Percentiles rank a stretch among this genome's conserved stretches.
phyloP scores from a whole-genome alignment of 345 rosid species.

The Camelina laxa region DNA sequence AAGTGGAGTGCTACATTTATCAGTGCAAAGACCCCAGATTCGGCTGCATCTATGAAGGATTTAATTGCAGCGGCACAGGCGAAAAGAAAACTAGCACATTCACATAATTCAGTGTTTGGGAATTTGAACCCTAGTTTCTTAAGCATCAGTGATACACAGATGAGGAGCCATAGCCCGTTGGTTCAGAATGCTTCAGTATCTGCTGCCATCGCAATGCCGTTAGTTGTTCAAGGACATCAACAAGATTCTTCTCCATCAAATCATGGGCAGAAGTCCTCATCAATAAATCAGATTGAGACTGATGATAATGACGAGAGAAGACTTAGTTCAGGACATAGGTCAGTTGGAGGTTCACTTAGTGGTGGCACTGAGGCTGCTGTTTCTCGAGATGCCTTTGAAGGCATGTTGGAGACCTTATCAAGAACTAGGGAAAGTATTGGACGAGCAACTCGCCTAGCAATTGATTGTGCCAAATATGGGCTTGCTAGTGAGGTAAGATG shows the following conservation, averaged over 20 bases:
- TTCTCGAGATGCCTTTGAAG: constrained; percentile 99
- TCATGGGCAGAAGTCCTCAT: constrained; percentile 53
- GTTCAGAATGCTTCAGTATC: constrained; percentile 57
- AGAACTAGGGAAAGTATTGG: constrained; percentile 99
- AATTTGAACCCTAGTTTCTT: constrained; percentile 52
- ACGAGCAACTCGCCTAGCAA: constrained; percentile 97
- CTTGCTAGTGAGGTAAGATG: constrained; percentile 88
- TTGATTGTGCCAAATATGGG: constrained; percentile 97
- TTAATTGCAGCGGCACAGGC: constrained; percentile 99
- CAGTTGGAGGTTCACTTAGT: constrained; percentile 79
- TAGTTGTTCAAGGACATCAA: constrained; percentile 54
- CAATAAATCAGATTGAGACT: constrained; percentile 54
- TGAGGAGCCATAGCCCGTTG: constrained; percentile 63
- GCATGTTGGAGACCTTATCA: constrained; percentile 98
- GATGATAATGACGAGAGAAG: constrained; percentile 80
- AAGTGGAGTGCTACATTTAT: constrained; percentile 49
- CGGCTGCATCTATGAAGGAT: constrained; percentile 79
- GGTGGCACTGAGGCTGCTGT: constrained; percentile 96
- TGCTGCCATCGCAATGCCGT: constrained; percentile 47
- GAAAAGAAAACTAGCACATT: constrained; percentile 83
- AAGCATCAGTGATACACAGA: constrained; percentile 52
- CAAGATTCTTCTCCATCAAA: constrained; percentile 66
- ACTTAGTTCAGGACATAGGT: constrained; percentile 69
- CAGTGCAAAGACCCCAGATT: constrained; percentile 65
- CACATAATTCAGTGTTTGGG: constrained; percentile 51